These are phyloP conservation scores for Fusarium heterosporum DNA, from an alignment of 2,329 filamentous ascomycete species.

Conservation along the genomic window DNA sequence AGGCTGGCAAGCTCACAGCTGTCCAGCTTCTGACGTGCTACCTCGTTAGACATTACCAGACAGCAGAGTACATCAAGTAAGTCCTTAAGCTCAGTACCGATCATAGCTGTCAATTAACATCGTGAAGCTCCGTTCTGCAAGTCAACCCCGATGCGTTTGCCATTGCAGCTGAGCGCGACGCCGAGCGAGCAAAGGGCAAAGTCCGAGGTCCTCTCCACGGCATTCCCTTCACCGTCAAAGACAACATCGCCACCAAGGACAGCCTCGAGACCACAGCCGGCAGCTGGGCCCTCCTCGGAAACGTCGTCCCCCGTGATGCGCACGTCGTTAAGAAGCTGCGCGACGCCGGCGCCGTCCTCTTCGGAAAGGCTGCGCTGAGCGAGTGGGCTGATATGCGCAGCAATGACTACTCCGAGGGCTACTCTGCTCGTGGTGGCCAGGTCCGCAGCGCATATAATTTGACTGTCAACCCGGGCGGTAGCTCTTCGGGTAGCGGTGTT, in stretches of 20 bases:
- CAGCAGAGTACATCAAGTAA: conserved; percentile 73
- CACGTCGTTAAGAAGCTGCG: conserved; percentile 71
- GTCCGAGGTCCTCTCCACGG: conserved; percentile 77
- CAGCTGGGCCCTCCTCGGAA: conserved; percentile 73
- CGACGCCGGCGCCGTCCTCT: conserved; percentile 73
- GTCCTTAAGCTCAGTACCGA: conserved; percentile 14
- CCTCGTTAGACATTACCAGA: conserved; percentile 69
- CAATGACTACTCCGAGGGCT: conserved; percentile 76
- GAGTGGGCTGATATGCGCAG: conserved; percentile 82
- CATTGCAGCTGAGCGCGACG: conserved; percentile 71
- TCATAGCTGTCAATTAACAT: neutral
- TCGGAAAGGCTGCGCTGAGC: conserved; percentile 77
- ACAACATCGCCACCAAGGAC: conserved; percentile 75
- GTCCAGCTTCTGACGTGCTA: conserved; percentile 73
- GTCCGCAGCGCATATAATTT: conserved; percentile 75
- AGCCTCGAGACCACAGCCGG: conserved; percentile 83
- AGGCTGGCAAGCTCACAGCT: conserved; percentile 65
- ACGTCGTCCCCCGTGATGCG: conserved; percentile 75
- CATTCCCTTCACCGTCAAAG: conserved; percentile 80
- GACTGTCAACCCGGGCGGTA: conserved; percentile 75
- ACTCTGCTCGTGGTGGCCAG: conserved; percentile 73
- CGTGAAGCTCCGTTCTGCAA: conserved; percentile 67
- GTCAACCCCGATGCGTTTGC: conserved; percentile 73
- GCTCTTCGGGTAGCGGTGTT: conserved; percentile 73
- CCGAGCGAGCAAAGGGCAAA: conserved; percentile 66